Conservation (phyloP, 2,329 filamentous ascomycete genomes). For the Pseudocercospora fuligena region DNA sequence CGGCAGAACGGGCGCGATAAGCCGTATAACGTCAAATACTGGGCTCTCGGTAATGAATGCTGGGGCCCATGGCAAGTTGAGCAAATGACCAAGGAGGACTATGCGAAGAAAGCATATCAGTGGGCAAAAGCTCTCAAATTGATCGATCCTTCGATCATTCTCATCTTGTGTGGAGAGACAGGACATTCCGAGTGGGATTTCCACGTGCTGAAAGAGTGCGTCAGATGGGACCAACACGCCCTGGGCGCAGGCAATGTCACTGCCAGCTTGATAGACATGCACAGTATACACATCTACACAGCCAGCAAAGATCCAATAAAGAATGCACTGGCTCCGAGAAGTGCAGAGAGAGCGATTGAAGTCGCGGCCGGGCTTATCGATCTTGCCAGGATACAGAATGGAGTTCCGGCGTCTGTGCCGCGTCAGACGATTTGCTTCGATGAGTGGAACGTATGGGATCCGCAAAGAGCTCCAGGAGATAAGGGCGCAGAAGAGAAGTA, state of each 20-base stretch:
- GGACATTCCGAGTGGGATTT: slow-evolving; percentile 74
- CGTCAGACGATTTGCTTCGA: slow-evolving; percentile 78
- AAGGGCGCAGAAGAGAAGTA: slow-evolving; percentile 74
- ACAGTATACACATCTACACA: slow-evolving; percentile 81
- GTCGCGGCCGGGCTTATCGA: slow-evolving; percentile 72
- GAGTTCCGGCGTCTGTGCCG: slow-evolving; percentile 62
- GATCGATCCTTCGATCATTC: slow-evolving; percentile 69
- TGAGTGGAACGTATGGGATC: slow-evolving; percentile 86
- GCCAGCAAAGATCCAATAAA: slow-evolving; percentile 57
- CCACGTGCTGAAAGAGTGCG: slow-evolving; percentile 72
- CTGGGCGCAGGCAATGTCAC: slow-evolving; percentile 53
- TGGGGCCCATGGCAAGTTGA: slow-evolving; percentile 69
- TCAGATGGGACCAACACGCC: slow-evolving; percentile 57
- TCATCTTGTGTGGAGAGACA: slow-evolving; percentile 77
- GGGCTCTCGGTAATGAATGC: slow-evolving; percentile 79
- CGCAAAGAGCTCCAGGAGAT: slow-evolving; percentile 70
- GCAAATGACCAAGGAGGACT: slow-evolving; percentile 70
- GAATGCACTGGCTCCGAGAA: slow-evolving; percentile 67
- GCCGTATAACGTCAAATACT: slow-evolving; percentile 84
- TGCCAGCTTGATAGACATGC: slow-evolving; percentile 71
- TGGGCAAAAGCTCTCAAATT: slow-evolving; percentile 75
- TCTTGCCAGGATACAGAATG: slow-evolving; percentile 72
- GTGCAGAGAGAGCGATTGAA: slow-evolving; percentile 75
- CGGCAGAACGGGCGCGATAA: slow-evolving; percentile 74
- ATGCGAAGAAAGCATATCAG: slow-evolving; percentile 70